phyloP scores from a whole-genome alignment of 1,139 yeast species.

The Suhomyces guaymorum region DNA sequence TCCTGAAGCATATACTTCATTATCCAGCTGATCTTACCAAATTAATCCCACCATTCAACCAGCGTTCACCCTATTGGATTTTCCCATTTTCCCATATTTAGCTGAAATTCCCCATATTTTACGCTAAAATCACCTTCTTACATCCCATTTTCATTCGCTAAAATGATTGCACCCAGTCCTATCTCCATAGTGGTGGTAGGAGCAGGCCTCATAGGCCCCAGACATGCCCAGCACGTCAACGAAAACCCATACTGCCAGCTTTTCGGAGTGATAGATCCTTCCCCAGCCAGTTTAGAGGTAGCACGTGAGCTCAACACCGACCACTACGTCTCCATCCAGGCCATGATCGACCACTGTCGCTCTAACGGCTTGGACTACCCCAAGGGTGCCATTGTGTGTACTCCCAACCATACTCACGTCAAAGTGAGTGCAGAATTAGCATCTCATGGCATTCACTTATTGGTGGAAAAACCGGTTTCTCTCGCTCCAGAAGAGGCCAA shows the following conservation, averaged over 20 bases:
- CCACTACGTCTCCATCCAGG: conserved; percentile 30
- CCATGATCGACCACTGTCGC: conserved; percentile 31
- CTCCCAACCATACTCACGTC: conserved; percentile 44
- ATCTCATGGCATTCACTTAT: conserved; percentile 32
- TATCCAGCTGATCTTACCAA: too few relatives aligned
- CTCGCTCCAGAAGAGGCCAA: conserved; percentile 34
- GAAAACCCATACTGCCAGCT: conserved; percentile 29
- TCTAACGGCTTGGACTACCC: conserved; percentile 23
- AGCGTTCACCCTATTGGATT: too few relatives aligned
- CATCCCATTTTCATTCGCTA: too few relatives aligned
- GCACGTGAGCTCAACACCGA: conserved; percentile 30
- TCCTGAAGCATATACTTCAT: too few relatives aligned
- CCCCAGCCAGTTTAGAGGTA: conserved; percentile 23
- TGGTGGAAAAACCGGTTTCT: conserved; percentile 43
- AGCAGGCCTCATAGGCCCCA: conserved; percentile 46
- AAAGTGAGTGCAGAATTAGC: conserved; percentile 37
- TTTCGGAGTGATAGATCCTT: conserved; percentile 40
- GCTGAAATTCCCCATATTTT: too few relatives aligned
- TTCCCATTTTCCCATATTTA: too few relatives aligned
- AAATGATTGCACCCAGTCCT: conserved; percentile 19
- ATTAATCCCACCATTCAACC: too few relatives aligned
- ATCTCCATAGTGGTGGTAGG: conserved; percentile 33
- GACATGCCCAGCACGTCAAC: conserved; percentile 40
- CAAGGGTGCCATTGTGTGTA: conserved; percentile 42
- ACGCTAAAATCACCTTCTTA: too few relatives aligned